Base-by-base conservation (phyloP, 1,139 yeast genomes). In the Hansenula anomala region DNA sequence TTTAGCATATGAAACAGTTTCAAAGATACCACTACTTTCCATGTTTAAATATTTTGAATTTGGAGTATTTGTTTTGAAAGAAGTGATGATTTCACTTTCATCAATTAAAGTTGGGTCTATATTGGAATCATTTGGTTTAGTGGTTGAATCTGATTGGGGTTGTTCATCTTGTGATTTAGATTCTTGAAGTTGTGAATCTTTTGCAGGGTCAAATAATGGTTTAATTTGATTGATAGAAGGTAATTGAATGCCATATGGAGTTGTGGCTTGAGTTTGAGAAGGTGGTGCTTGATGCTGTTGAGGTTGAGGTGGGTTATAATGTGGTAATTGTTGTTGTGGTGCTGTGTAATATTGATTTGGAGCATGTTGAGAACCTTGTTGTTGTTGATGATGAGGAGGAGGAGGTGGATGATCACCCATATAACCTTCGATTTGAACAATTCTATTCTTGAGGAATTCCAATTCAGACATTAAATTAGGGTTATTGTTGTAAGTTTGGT, bases 81-180 rank as follows among this genome's bases (percentile, higher is more conserved):
- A 22, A 10, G 35, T 38, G n/a, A 52, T 35, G 6, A 49, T 28
- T 30, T 51, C 54, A 36, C 41, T 44, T 10, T 46, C 45, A 13
- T 43, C 46, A 31, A 46, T 48, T 20, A 53, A 34, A 0, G 46
- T 37, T 3, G 58, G 56, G 33, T 53, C 58, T 17, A 52, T 52
- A 34, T 43, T 44, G n/a, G 45, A 42, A 4, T 45, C 48, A 15
- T 32, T 28, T 20, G 22, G 9, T 20, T 20, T 20, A 20, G 22
- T 6, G 22, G 8, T 20, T 20, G n/a, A n/a, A n/a, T n/a, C n/a
- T n/a, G 22, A 20, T 20, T 20, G 22, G 9, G 22, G 22, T n/a
- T 20, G 26, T n/a, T 19, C 22, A 9, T 13, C 14, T 15, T 17
- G 27, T 20, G 36, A 27, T 18, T 17, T 13, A 17, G 25, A 4